Evolutionary conservation across 2,329 filamentous ascomycete species (phyloP).

Genomic region (Pestalotiopsis sp.): DNA sequence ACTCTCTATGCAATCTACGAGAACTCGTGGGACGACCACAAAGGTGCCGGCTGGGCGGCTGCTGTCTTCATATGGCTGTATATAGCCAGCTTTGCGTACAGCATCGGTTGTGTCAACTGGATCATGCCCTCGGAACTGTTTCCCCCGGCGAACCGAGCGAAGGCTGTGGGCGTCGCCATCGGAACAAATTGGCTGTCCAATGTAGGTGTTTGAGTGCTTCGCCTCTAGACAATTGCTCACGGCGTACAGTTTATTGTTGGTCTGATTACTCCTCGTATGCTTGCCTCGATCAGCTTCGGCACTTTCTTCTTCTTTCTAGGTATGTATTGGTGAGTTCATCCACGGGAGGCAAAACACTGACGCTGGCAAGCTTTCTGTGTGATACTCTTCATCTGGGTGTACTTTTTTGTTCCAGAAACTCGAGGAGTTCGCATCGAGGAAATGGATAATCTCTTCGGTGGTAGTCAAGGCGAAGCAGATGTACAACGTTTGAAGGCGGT

Average conservation of each 20-base stretch:
- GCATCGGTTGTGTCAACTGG: conserved; percentile 2
- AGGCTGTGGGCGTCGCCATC: background rate
- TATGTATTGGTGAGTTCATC: conserved; percentile 42
- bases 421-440: background rate
- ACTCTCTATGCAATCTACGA: background rate
- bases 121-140: conserved; percentile 1
- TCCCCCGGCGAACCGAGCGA: background rate
- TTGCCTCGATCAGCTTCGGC: background rate
- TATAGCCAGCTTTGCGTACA: conserved; percentile 2
- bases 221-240: background rate
- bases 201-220: background rate
- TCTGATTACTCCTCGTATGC: background rate
- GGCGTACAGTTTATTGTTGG: background rate
- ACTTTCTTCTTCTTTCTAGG: conserved; percentile 1
- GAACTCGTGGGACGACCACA: background rate
- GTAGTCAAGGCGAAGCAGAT: background rate
- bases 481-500: background rate
- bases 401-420: conserved; percentile 5
- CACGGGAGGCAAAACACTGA: conserved; percentile 31
- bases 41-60: background rate
- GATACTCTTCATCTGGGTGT: background rate
- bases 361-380: background rate
- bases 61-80: conserved; percentile 2
- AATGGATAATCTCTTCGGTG: background rate
- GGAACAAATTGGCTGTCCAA: conserved; percentile 1